Evolutionary conservation across 495 filamentous ascomycete genomes (phyloP).

Genomic region (Cladorrhinum samala): DNA sequence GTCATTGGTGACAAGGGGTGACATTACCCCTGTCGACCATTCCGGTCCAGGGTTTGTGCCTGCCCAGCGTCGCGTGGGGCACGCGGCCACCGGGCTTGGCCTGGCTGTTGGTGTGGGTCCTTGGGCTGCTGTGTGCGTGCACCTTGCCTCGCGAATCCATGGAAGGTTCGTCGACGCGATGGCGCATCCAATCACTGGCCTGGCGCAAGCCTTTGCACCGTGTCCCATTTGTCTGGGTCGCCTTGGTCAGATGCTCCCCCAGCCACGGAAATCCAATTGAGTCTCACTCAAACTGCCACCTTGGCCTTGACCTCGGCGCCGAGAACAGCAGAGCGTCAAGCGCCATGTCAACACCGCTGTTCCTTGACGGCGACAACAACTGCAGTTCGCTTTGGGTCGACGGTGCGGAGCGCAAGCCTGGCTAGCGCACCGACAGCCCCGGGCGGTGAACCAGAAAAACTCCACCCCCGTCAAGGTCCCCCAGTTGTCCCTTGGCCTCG

Average conservation of each 20-base stretch:
- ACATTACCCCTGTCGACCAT: not conserved
- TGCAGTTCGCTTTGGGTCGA: not conserved
- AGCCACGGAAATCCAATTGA: not conserved
- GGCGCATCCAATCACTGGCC: too few relatives aligned
- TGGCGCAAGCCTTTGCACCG: too few relatives aligned
- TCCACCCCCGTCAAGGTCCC: not conserved
- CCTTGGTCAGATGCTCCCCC: too few relatives aligned
- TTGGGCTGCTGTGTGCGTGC: not conserved
- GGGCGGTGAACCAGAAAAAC: conserved; percentile 1
- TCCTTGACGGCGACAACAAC: not conserved
- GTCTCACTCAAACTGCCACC: too few relatives aligned
- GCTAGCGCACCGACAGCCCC: conserved; percentile 2
- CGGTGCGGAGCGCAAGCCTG: conserved; percentile 3
- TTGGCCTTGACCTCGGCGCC: too few relatives aligned
- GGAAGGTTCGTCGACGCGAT: too few relatives aligned
- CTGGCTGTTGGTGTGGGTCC: not conserved
- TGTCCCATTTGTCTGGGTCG: too few relatives aligned
- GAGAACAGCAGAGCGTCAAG: not conserved
- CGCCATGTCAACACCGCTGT: not conserved
- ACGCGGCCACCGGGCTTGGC: not conserved
- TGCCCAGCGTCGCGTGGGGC: not conserved
- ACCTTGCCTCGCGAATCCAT: not conserved
- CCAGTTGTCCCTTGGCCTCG: not conserved
- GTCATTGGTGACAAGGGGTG: not conserved
- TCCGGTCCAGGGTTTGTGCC: not conserved